Evolutionary conservation across 2,329 filamentous ascomycete genomes (phyloP), one percentile per base, ranked within the genome.

Genomic region (Trichophyton rubrum): DNA sequence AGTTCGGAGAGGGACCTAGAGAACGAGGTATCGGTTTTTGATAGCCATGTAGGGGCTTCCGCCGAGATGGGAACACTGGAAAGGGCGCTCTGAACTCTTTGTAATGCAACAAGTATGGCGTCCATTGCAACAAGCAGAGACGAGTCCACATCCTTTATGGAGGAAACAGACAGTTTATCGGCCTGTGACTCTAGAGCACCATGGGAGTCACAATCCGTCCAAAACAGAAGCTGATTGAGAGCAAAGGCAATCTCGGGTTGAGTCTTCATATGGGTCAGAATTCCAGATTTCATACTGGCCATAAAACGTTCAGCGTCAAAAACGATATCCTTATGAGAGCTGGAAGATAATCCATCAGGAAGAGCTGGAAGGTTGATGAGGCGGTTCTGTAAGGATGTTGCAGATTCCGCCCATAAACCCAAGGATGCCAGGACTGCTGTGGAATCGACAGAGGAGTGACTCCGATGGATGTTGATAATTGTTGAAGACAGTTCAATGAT

Each of bases 31-130:
- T 79, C 80, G 63, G 82, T 77, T 51, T 78, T 78, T 1, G 82
- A 71, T 7, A 91, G 72, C 84, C 88, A 90, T 1, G 80, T 77
- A 0, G 77, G 67, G 49, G 87, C 83, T 38, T 89, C 84, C 1
- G 78, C 77, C 1, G 85, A 82, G 3, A 73, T 70, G 1, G 86
- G 84, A 1, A 85, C 74, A 2, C 77, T 76, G 9, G 76, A 72
- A 7, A 83, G 74, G 1, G 79, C 74, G 62, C 82, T 82, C 61
- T 83, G 82, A 53, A 87, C 80, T 64, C 85, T 83, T 71, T 96
- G 90, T 56, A 95, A 80, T 0, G 88, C 86, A 40, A 92, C 87
- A 1, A 96, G 83, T 30, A 92, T 82, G 57, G 83, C 82, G 71
- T 95, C 88, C 55, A 86, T 82, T n/a, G 87, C 77, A 0, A 74